Evolutionary conservation across 495 filamentous ascomycete species (phyloP).

Genomic region (Aspergillus olivimuriae): DNA sequence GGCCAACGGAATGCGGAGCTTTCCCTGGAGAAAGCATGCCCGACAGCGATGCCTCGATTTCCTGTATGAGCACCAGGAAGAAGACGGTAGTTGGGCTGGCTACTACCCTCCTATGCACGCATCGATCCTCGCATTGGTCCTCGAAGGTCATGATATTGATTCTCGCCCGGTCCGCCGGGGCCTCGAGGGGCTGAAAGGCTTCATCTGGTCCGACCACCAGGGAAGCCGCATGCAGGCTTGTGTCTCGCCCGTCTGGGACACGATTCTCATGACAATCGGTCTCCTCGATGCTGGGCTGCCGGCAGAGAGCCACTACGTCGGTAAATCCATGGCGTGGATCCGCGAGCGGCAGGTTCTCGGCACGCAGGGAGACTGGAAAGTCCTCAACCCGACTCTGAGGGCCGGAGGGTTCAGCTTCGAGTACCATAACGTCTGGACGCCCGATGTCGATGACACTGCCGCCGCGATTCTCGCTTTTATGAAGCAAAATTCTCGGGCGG

Average conservation of each 20-base stretch:
- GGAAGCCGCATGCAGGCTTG: slow-evolving; percentile 20
- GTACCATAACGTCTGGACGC: slow-evolving; percentile 29
- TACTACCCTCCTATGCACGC: slow-evolving; percentile 27
- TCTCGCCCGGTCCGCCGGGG: slow-evolving; percentile 6
- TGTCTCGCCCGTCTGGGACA: slow-evolving; percentile 34
- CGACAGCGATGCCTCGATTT: slow-evolving; percentile 17
- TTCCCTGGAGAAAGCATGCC: slow-evolving; percentile 10
- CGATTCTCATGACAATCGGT: slow-evolving; percentile 25
- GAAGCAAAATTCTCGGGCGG: slow-evolving; percentile 15
- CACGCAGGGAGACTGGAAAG: slow-evolving; percentile 25
- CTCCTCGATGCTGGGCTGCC: slow-evolving; percentile 16
- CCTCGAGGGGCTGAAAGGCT: slow-evolving; percentile 21
- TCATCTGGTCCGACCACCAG: slow-evolving; percentile 15
- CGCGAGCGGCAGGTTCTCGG: slow-evolving; percentile 19
- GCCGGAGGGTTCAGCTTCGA: slow-evolving; percentile 31
- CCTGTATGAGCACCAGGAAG: slow-evolving; percentile 29
- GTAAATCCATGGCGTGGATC: slow-evolving; percentile 15
- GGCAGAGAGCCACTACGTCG: neutral
- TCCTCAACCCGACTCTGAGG: slow-evolving; percentile 16
- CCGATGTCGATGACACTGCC: slow-evolving; percentile 42
- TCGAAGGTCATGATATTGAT: slow-evolving; percentile 25
- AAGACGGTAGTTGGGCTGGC: slow-evolving; percentile 23
- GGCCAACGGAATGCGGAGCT: slow-evolving; percentile 13
- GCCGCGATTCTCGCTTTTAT: slow-evolving; percentile 26
- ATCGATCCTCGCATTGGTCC: slow-evolving; percentile 18